Conservation (phyloP, 2,329 filamentous ascomycete species). For the Ascochyta viciae-villosae region DNA sequence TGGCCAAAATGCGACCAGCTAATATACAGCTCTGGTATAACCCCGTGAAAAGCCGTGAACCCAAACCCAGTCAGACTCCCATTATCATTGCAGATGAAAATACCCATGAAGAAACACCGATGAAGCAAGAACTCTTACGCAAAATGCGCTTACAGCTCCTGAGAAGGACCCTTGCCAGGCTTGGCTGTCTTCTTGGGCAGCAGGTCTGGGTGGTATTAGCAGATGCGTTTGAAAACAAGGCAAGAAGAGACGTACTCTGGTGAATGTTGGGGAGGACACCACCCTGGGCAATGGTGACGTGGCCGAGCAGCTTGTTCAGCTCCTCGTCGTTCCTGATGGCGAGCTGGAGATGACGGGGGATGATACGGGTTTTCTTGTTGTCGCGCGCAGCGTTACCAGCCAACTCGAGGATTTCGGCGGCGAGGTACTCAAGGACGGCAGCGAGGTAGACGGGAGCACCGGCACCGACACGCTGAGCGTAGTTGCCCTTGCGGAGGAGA, state of each 20-base stretch:
- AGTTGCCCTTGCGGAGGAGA: conserved; percentile 99
- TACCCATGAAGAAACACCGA: conserved; percentile 60
- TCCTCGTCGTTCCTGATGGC: conserved; percentile 99
- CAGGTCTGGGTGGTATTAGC: conserved; percentile 73
- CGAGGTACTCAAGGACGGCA: conserved; percentile 97
- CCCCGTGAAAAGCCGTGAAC: conserved; percentile 60
- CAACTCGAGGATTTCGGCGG: conserved; percentile 98
- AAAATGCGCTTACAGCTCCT: conserved; percentile 79
- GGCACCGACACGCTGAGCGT: conserved; percentile 98
- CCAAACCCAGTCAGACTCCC: conserved; percentile 69
- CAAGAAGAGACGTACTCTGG: conserved; percentile 75
- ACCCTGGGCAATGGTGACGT: conserved; percentile 96
- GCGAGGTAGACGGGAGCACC: conserved; percentile 97
- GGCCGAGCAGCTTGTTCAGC: conserved; percentile 96
- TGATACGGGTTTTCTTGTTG: conserved; percentile 99
- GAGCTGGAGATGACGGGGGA: conserved; percentile 97
- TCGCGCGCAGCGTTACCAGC: conserved; percentile 98
- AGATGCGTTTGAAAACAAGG: conserved; percentile 12
- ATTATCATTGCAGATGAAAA: conserved; percentile 76
- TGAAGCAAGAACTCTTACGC: conserved; percentile 44
- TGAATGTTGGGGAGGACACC: conserved; percentile 97
- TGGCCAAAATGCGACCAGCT: conserved; percentile 60
- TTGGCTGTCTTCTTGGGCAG: conserved; percentile 99
- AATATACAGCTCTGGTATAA: conserved; percentile 68
- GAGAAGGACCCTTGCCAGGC: conserved; percentile 88